phyloP scores from a whole-genome alignment of 2,329 filamentous ascomycete species.

The Teratosphaeria viscida region DNA sequence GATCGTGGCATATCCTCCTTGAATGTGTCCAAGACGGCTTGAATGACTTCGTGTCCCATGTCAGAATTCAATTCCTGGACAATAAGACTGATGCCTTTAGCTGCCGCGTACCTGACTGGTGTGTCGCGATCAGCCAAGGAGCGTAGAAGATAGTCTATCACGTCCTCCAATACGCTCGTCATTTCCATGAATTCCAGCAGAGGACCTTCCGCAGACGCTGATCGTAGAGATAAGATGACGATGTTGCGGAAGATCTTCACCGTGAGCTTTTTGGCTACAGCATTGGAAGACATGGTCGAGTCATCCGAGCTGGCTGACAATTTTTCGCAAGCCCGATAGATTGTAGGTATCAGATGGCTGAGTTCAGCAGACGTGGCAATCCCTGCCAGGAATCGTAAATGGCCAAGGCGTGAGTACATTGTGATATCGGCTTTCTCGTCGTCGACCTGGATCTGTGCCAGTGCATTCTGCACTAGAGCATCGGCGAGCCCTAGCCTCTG shows the following conservation, averaged over 20 bases:
- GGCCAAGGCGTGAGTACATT: constrained; percentile 67
- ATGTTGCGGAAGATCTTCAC: constrained; percentile 78
- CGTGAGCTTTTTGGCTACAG: constrained; percentile 68
- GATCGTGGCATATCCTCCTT: constrained; percentile 50
- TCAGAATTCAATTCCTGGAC: constrained; percentile 67
- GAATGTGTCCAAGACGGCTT: constrained; percentile 65
- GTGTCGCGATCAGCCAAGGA: constrained; percentile 78
- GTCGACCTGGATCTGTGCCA: constrained; percentile 26
- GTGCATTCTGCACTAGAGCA: constrained; percentile 59
- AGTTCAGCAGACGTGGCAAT: constrained; percentile 63
- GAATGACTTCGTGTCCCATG: constrained; percentile 79
- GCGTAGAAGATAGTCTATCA: constrained; percentile 72
- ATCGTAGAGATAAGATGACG: constrained; percentile 52
- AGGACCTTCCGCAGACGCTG: constrained; percentile 13
- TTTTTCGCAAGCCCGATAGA: constrained; percentile 55
- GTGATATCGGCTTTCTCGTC: constrained; percentile 26
- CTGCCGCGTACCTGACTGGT: constrained; percentile 78
- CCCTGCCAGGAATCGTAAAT: constrained; percentile 69
- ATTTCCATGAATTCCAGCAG: constrained; percentile 25
- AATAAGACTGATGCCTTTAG: constrained; percentile 83
- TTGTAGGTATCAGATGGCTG: constrained; percentile 50
- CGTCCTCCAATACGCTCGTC: constrained; percentile 52
- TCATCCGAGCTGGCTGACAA: constrained; percentile 45
- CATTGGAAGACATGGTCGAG: constrained; percentile 57
- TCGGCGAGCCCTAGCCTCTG: constrained; percentile 61